phyloP scores from a whole-genome alignment of 2,329 filamentous ascomycete species.

The Calonectria pseudoturangicola region DNA sequence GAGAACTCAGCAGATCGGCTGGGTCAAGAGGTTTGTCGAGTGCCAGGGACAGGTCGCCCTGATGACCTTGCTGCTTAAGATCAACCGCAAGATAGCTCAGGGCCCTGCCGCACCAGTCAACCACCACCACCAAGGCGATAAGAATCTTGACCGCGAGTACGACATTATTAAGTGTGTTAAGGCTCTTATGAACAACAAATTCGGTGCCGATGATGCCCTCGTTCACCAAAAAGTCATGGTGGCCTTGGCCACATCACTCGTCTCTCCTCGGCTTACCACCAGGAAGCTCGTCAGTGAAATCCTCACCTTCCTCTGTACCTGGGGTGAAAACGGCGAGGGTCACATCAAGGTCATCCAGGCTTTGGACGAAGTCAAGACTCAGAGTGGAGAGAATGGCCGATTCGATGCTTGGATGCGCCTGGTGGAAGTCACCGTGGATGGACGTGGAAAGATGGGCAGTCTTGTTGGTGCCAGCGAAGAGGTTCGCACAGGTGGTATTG shows the following conservation, averaged over 20 bases:
- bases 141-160: constrained; percentile 92
- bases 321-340: constrained; percentile 87
- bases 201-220: constrained; percentile 96
- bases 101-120: constrained; percentile 78
- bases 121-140: constrained; percentile 76
- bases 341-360: constrained; percentile 96
- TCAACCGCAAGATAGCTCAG: constrained; percentile 89
- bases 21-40: constrained; percentile 97
- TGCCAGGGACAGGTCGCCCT: constrained; percentile 97
- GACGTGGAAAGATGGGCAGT: constrained; percentile 98
- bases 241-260: constrained; percentile 89
- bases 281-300: constrained; percentile 97
- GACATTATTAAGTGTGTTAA: constrained; percentile 99
- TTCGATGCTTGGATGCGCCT: constrained; percentile 99
- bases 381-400: constrained; percentile 92
- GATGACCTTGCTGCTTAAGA: constrained; percentile 93
- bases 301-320: constrained; percentile 95
- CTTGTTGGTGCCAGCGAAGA: constrained; percentile 97
- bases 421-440: constrained; percentile 97
- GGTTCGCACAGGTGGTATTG: constrained; percentile 94
- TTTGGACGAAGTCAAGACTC: constrained; percentile 91
- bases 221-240: constrained; percentile 92
- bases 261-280: constrained; percentile 91
- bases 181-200: constrained; percentile 99
- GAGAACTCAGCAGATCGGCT: constrained; percentile 96